Evolutionary conservation across 192 early-diverging fungal species (phyloP).

Genomic region (Linnemannia hyalina): DNA sequence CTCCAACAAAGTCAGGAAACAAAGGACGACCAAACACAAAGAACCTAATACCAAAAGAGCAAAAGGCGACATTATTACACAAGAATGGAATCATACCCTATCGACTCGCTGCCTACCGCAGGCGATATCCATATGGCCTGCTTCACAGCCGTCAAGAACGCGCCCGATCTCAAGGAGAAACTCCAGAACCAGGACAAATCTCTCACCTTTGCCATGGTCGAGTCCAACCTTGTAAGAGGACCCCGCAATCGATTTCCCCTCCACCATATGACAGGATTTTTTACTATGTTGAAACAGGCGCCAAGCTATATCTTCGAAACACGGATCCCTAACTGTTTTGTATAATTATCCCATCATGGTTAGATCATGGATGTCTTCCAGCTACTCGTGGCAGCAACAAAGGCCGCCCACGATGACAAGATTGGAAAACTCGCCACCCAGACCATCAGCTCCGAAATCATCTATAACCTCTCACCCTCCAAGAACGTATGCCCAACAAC

Average conservation of each 20-base stretch:
- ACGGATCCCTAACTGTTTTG: neutral
- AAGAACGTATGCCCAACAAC: conserved; percentile 63
- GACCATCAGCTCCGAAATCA: conserved; percentile 69
- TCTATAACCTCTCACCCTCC: conserved; percentile 68
- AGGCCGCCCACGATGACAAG: conserved; percentile 62
- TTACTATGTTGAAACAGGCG: too few species aligned
- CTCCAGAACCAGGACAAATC: conserved; percentile 49
- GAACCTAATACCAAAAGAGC: neutral
- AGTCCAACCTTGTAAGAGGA: conserved; percentile 31
- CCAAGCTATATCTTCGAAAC: neutral
- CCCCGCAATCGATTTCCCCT: neutral
- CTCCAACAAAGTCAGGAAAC: neutral
- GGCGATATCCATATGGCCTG: conserved; percentile 52
- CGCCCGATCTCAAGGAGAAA: conserved; percentile 42
- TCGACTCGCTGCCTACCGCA: conserved; percentile 27
- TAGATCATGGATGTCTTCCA: conserved; percentile 68
- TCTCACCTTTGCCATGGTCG: conserved; percentile 42
- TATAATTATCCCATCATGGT: neutral
- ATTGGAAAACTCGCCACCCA: conserved; percentile 66
- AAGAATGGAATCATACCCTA: conserved; percentile 48
- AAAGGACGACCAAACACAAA: neutral
- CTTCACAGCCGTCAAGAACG: conserved; percentile 47
- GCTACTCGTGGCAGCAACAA: conserved; percentile 62
- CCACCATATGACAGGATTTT: neutral
- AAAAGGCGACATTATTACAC: neutral